Evolutionary conservation across 345 rosid genomes (phyloP), one percentile per base, ranked within the genome.

Genomic region (Ailanthus altissimus): DNA sequence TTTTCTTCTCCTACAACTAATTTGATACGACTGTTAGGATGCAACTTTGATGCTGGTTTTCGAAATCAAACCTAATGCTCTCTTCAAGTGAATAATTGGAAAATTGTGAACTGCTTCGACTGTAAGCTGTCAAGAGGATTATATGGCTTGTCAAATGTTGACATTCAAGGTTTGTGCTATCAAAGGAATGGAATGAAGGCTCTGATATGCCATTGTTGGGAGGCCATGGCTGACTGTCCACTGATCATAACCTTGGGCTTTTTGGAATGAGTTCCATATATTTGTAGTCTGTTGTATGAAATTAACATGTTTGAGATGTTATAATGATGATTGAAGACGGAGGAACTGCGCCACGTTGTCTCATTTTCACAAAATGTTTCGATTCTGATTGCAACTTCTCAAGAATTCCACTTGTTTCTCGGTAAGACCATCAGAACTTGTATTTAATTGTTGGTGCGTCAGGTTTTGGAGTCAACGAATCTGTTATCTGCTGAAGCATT

Each of bases 31-130:
- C 66, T 40, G 10, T 32, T 83, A 85, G 85, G 68, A 78, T 82
- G 88, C 76, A 78, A 72, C 51, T 67, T 78, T 83, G 80, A 80
- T 43, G 9, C 43, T 72, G 84, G 79, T 65, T 67, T 68, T 62
- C 15, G 46, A 54, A 64, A n/a, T 45, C 56, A 36, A 64, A 50
- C 1, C 12, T 54, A 8, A 83, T 63, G 70, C 75, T 45, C 45
- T 57, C 56, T 58, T 75, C 57, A 15, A 18, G 26, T n/a, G 43
- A 67, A 57, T 43, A 26, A 42, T 25, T 20, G 74, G 11, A 45
- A 67, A 50, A 14, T 60, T 45, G 51, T 76, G 38, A 40, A 50
- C 72, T 63, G 40, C 67, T 12, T 50, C 32, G 56, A 50, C 45
- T 38, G 49, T 18, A 45, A 67, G 73, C 72, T 66, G 25, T 74